Evolutionary conservation across 495 filamentous ascomycete species (phyloP).

Genomic region (Bathelium albidoporum): DNA sequence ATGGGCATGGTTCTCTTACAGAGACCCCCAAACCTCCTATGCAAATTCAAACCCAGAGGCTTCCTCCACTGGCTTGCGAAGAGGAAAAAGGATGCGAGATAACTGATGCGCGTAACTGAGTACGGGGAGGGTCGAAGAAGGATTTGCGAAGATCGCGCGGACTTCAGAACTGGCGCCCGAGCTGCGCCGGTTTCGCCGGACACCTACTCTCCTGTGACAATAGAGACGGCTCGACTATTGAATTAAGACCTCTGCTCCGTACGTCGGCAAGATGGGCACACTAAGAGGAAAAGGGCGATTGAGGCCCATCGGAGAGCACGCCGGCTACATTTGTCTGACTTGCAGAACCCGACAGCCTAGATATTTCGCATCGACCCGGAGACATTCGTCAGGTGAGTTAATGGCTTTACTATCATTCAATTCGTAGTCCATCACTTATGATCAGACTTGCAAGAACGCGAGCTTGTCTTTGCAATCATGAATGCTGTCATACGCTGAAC

Average conservation of each 20-base stretch:
- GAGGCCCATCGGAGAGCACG: background rate
- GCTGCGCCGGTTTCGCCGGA: background rate
- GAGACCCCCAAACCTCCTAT: constrained; percentile 2
- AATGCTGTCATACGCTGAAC: too few relatives aligned
- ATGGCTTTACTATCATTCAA: background rate
- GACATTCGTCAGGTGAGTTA: background rate
- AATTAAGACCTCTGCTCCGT: background rate
- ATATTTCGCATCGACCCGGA: background rate
- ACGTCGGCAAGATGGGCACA: background rate
- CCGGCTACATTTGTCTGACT: background rate
- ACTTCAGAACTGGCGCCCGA: background rate
- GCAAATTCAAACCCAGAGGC: background rate
- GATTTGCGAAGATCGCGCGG: background rate
- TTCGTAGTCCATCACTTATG: background rate
- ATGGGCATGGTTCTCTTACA: constrained; percentile 7
- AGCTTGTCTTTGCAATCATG: too few relatives aligned
- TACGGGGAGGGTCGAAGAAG: background rate
- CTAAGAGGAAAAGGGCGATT: background rate
- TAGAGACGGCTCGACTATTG: background rate
- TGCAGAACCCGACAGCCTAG: background rate
- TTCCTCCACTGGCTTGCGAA: background rate
- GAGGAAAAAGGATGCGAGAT: background rate
- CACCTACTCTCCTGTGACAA: background rate
- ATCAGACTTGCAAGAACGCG: background rate
- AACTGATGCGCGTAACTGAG: too few relatives aligned